phyloP scores from a whole-genome alignment of 192 early-diverging fungal genomes.

The Umbelopsis vinacea region DNA sequence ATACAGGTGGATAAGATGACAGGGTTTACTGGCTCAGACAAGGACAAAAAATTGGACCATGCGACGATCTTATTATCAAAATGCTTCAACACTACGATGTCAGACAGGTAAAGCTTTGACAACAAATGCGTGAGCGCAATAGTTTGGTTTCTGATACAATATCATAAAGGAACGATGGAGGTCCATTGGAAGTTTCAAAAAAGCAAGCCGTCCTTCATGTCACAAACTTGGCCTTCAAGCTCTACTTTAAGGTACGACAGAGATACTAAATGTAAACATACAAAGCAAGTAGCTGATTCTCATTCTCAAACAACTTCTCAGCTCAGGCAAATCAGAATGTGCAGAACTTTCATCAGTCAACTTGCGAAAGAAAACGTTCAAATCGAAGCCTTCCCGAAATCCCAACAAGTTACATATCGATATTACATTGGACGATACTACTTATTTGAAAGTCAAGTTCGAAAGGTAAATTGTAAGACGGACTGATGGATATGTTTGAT shows the following conservation, averaged over 20 bases:
- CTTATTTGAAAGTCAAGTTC: slow-evolving; percentile 47
- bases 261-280: neutral
- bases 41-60: slow-evolving; percentile 29
- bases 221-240: slow-evolving; percentile 51
- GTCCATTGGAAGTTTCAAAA: slow-evolving; percentile 42
- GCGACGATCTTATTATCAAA: slow-evolving; percentile 43
- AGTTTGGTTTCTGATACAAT: neutral
- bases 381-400: slow-evolving; percentile 45
- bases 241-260: slow-evolving; percentile 50
- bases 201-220: slow-evolving; percentile 44
- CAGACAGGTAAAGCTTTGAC: slow-evolving; percentile 40
- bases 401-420: slow-evolving; percentile 51
- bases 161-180: slow-evolving; percentile 5
- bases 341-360: slow-evolving; percentile 49
- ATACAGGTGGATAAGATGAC: slow-evolving; percentile 24
- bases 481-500: neutral
- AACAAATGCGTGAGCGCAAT: neutral
- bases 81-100: slow-evolving; percentile 48
- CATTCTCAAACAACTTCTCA: neutral
- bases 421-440: slow-evolving; percentile 54
- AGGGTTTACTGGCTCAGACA: slow-evolving; percentile 12
- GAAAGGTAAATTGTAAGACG: slow-evolving; percentile 21
- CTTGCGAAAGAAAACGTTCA: slow-evolving; percentile 39
- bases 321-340: slow-evolving; percentile 47
- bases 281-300: too few species aligned